Evolutionary conservation across 768 basidiomycete genomes (phyloP), one percentile per base, ranked within the genome.

Genomic region (Dendrothele bispora): DNA sequence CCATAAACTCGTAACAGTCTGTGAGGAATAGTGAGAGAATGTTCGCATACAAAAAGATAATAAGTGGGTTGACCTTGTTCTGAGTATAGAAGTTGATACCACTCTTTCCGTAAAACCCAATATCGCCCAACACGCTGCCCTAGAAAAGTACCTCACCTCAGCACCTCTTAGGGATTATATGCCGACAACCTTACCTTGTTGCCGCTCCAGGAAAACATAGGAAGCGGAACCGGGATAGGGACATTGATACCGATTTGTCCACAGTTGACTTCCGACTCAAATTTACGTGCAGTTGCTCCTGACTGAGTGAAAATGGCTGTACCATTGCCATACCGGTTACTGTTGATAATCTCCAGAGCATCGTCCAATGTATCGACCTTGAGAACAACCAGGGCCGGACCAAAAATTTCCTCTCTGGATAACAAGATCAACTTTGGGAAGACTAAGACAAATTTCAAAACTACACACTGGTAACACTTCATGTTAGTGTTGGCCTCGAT

Each of bases 181-280:
- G 22, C 8, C 6, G 12, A 15, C 17, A 30, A 36, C 48, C 15
- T 15, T 5, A 40, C 79, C 75, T 94, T 95, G 72, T 94, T 95
- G 22, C 97, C 95, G 57, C 89, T 92, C 92, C 92, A 95, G 24
- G 91, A 82, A 72, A 97, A 98, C 90, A 97, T 95, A 14, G 88
- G 88, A 47, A 80, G 59, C 20, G 43, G 49, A 5, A 99, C 95
- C 12, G 93, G 90, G 42, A 92, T 92, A 3, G 91, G 89, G 7
- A 94, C 86, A 62, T 95, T 98, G 64, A 98, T 83, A 36, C 95
- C 95, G 59, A 99, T 82, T 67, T 91, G 93, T 20, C 94, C 94
- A 43, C 92, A 84, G 54, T 98, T 90, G 44, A 95, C 84, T 38
- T 84, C 78, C 11, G 73, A 74, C 69, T 98, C 95, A 53, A 97